phyloP scores from a whole-genome alignment of 495 filamentous ascomycete species.

The Chaetomidium leptoderma region DNA sequence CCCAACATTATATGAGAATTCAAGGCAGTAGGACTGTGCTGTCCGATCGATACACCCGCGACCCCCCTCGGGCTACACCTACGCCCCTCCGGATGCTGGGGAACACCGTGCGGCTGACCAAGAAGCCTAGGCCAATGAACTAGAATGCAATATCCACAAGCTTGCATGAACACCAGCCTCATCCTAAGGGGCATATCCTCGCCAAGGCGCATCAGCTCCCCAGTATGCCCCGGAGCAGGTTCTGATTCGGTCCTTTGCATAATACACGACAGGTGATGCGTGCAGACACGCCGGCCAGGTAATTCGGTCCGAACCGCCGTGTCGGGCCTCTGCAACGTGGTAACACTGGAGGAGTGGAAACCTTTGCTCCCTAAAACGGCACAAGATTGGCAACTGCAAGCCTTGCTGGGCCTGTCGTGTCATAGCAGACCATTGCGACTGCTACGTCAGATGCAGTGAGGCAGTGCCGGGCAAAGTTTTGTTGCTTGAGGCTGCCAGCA shows the following conservation, averaged over 20 bases:
- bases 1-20: too few species aligned
- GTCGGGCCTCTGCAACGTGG: neutral
- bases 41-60: neutral
- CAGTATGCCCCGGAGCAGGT: neutral
- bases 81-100: neutral
- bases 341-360: neutral
- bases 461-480: neutral
- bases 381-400: neutral
- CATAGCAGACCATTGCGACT: neutral
- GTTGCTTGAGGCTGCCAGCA: neutral
- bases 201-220: neutral
- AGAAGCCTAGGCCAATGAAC: neutral
- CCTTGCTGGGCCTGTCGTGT: neutral
- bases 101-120: slow-evolving; percentile 3
- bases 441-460: slow-evolving; percentile 8
- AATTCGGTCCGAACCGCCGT: slow-evolving; percentile 16
- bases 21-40: too few species aligned
- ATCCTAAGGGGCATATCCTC: too few species aligned
- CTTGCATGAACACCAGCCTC: slow-evolving; percentile 3
- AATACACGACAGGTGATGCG: slow-evolving; percentile 3
- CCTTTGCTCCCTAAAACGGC: neutral
- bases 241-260: slow-evolving; percentile 10
- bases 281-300: neutral
- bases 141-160: neutral
- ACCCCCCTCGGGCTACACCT: neutral